Evolutionary conservation across 192 early-diverging fungal genomes (phyloP).

Genomic region (Borealophlyctis nickersoniae): DNA sequence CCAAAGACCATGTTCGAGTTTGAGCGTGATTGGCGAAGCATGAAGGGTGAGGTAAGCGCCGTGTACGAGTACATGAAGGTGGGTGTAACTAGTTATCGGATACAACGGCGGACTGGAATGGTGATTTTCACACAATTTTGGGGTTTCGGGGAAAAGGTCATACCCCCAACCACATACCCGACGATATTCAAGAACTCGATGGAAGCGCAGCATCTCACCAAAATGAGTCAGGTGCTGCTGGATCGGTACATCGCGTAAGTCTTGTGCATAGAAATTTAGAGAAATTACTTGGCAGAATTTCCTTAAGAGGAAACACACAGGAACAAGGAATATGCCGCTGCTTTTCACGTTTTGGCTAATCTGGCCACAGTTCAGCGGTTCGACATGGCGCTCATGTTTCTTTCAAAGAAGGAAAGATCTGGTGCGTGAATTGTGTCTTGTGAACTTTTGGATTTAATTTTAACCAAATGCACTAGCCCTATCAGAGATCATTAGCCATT

Average conservation of each 20-base stretch:
- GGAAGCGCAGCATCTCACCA: slow-evolving; percentile 35
- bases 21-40: slow-evolving; percentile 68
- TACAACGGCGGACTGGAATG: slow-evolving; percentile 3
- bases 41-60: slow-evolving; percentile 41
- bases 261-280: too few relatives aligned
- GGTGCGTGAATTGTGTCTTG: slow-evolving; percentile 2
- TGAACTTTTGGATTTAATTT: background rate
- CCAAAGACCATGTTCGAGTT: slow-evolving; percentile 68
- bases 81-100: background rate
- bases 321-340: slow-evolving; percentile 5
- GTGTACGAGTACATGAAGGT: slow-evolving; percentile 66
- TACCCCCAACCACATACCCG: slow-evolving; percentile 15
- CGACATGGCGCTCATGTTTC: slow-evolving; percentile 35
- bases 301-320: background rate
- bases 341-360: slow-evolving; percentile 9
- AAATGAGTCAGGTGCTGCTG: slow-evolving; percentile 31
- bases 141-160: background rate
- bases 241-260: slow-evolving; percentile 15
- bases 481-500: background rate
- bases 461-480: background rate
- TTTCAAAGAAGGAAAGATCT: slow-evolving; percentile 31
- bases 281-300: too few relatives aligned
- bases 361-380: slow-evolving; percentile 33
- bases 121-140: background rate
- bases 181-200: slow-evolving; percentile 48